Evolutionary conservation across 495 filamentous ascomycete species (phyloP).

Genomic region (Elasticomyces elasticus): DNA sequence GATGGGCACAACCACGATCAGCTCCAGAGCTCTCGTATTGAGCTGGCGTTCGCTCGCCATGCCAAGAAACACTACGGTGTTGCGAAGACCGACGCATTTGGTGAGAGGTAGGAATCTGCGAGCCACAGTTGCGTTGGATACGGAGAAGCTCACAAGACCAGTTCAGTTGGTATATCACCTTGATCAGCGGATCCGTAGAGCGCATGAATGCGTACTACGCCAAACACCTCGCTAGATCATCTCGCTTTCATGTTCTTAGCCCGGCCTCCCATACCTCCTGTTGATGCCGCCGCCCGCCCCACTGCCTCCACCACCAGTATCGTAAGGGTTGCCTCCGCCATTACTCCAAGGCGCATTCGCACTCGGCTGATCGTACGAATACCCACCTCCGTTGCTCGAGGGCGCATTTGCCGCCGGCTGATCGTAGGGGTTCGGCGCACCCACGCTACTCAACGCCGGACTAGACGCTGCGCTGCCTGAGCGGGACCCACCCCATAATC

Average conservation of each 20-base stretch:
- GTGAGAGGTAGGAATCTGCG: no score
- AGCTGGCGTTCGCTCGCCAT: no score
- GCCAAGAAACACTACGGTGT: no score
- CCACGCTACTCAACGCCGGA: constrained; percentile 3
- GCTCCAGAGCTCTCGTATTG: no score
- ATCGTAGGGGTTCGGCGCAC: constrained; percentile 1
- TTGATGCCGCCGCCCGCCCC: neutral
- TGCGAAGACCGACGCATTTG: no score
- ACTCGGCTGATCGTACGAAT: constrained; percentile 6
- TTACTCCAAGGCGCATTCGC: neutral
- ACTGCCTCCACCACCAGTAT: neutral
- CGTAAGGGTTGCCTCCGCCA: neutral
- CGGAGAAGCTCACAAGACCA: no score
- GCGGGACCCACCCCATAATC: constrained; percentile 47
- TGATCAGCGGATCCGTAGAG: neutral
- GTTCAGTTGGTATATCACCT: neutral
- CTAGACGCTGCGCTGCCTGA: constrained; percentile 12
- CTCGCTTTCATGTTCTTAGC: neutral
- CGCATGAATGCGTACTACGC: no score
- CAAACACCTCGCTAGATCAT: no score
- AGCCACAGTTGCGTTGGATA: no score
- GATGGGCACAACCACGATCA: no score
- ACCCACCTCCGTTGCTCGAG: neutral
- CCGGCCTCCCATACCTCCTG: constrained; percentile 2
- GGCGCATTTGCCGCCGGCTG: constrained; percentile 7